phyloP scores from a whole-genome alignment of 441 rosid genomes.

The Eutrema salsugineum region DNA sequence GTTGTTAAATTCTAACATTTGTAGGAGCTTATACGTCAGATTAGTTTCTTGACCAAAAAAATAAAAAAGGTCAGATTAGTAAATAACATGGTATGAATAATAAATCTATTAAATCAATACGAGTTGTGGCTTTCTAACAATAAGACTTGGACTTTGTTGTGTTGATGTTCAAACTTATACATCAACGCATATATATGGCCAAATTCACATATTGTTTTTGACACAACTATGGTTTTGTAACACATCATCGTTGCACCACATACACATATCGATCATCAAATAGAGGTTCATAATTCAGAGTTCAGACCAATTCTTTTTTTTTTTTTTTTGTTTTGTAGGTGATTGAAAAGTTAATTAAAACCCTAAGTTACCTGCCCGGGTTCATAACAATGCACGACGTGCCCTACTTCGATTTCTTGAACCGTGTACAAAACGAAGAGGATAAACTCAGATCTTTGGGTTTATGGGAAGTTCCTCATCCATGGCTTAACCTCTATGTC shows the following conservation, averaged over 20 bases:
- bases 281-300: constrained; percentile 33
- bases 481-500: constrained; percentile 91
- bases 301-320: constrained; percentile 36
- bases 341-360: constrained; percentile 35
- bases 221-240: neutral
- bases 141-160: neutral
- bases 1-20: neutral
- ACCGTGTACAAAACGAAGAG: constrained; percentile 77
- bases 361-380: constrained; percentile 47
- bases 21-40: neutral
- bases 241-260: neutral
- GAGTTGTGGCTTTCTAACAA: neutral
- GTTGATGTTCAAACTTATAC: neutral
- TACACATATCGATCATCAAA: constrained; percentile 2
- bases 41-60: no score
- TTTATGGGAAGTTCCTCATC: constrained; percentile 98
- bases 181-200: no score
- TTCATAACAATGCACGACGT: constrained; percentile 61
- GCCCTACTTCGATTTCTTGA: constrained; percentile 65
- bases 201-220: no score
- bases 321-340: constrained; percentile 36
- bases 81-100: no score
- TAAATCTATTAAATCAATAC: neutral
- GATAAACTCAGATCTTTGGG: constrained; percentile 66
- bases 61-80: no score